phyloP scores from a whole-genome alignment of 2,329 filamentous ascomycete genomes.

The Aspergillus niger region DNA sequence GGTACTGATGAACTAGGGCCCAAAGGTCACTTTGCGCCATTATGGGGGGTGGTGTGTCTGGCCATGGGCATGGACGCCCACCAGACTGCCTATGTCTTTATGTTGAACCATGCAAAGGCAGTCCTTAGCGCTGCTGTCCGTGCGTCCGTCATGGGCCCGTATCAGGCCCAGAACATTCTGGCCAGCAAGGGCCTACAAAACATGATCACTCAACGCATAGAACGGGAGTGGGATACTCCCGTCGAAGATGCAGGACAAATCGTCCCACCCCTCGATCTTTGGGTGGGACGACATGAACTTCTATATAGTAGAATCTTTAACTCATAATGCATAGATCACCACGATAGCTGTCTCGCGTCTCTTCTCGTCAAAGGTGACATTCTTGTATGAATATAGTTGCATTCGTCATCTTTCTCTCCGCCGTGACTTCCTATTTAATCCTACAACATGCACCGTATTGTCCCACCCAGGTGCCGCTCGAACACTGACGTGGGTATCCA shows the following conservation, averaged over 20 bases:
- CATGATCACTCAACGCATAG: constrained; percentile 54
- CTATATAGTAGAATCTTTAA: constrained; percentile 70
- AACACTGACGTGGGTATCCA: constrained; percentile 36
- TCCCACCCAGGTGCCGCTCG: constrained; percentile 26
- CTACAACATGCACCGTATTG: constrained; percentile 33
- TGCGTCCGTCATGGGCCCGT: constrained; percentile 66
- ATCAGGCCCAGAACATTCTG: constrained; percentile 63
- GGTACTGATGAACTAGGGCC: constrained; percentile 37
- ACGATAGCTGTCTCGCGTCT: not conserved
- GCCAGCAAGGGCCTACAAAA: constrained; percentile 56
- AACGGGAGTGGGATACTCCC: constrained; percentile 49
- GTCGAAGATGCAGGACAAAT: constrained; percentile 61
- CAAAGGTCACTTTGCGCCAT: constrained; percentile 60
- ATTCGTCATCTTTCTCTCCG: constrained; percentile 29
- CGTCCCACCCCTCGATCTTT: constrained; percentile 64
- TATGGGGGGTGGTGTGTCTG: constrained; percentile 60
- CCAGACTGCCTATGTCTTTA: constrained; percentile 62
- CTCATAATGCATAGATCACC: constrained; percentile 47
- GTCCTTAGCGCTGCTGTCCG: constrained; percentile 64
- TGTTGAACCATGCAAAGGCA: constrained; percentile 65
- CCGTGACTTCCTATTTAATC: constrained; percentile 31
- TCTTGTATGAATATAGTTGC: constrained; percentile 24
- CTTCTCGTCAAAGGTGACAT: constrained; percentile 17
- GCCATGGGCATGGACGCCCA: constrained; percentile 55
- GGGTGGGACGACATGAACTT: constrained; percentile 66